Conservation (phyloP, 345 rosid species). For the Cardamine chenopodiifolia region DNA sequence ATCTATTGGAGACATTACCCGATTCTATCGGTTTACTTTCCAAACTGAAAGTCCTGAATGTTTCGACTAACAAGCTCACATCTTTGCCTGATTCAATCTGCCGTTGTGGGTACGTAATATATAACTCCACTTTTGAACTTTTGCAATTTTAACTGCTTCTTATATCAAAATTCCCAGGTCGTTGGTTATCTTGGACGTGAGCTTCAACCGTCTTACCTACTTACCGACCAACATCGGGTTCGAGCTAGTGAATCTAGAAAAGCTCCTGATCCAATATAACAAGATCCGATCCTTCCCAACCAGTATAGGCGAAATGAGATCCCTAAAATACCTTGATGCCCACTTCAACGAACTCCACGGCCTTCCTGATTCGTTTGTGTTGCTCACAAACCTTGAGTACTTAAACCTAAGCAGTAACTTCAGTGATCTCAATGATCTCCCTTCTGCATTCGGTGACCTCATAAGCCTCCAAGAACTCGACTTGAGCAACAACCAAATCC, state of each 20-base stretch:
- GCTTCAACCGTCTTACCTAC: conserved; percentile 75
- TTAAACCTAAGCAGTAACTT: conserved; percentile 77
- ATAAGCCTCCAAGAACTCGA: conserved; percentile 76
- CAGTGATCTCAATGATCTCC: conserved; percentile 73
- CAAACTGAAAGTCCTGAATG: conserved; percentile 67
- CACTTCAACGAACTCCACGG: conserved; percentile 80
- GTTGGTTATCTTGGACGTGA: conserved; percentile 72
- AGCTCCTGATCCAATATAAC: conserved; percentile 65
- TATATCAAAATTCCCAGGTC: conserved; percentile 47
- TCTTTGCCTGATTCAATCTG: conserved; percentile 76
- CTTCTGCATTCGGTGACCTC: conserved; percentile 71
- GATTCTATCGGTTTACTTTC: conserved; percentile 84
- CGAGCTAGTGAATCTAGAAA: conserved; percentile 62
- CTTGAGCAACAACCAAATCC: conserved; percentile 88
- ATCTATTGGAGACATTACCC: conserved; percentile 75
- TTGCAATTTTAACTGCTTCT: conserved; percentile 3
- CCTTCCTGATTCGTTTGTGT: conserved; percentile 66
- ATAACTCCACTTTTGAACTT: background rate
- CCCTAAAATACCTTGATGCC: conserved; percentile 66
- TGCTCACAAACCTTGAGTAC: conserved; percentile 67
- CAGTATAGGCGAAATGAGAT: conserved; percentile 72
- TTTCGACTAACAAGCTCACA: conserved; percentile 72
- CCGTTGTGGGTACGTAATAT: conserved; percentile 67
- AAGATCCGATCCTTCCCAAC: conserved; percentile 76
- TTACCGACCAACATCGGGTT: conserved; percentile 86